Percentiles rank a stretch among this genome's conserved stretches.
Evolutionary conservation across 2,329 filamentous ascomycete species (phyloP).

Genomic region (Westerdykella aurantiaca): DNA sequence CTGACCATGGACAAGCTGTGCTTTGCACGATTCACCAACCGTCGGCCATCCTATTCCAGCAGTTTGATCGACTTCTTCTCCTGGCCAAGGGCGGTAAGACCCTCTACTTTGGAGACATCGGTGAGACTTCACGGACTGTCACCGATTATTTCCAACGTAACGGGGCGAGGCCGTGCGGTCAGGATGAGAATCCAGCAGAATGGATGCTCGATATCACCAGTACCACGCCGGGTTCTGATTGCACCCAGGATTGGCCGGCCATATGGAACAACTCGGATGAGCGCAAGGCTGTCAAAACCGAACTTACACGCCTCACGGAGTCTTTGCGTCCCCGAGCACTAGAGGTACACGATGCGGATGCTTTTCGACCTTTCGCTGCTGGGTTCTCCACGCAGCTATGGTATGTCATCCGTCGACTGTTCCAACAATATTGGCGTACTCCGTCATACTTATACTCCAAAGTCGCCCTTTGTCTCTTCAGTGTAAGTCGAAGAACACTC

Average conservation of each 20-base stretch:
- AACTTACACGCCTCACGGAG: too few relatives aligned
- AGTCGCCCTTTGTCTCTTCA: too few relatives aligned
- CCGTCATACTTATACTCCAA: too few relatives aligned
- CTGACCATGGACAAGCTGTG: slow-evolving; percentile 71
- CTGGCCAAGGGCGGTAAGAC: slow-evolving; percentile 66
- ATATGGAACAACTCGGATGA: slow-evolving; percentile 10
- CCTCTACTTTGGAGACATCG: slow-evolving; percentile 74
- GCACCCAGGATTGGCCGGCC: slow-evolving; percentile 9
- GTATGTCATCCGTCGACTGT: too few relatives aligned
- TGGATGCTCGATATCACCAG: slow-evolving; percentile 56
- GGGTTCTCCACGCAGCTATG: too few relatives aligned
- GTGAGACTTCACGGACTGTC: slow-evolving; percentile 59
- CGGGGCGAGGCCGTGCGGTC: slow-evolving; percentile 57
- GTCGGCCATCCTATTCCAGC: slow-evolving; percentile 82
- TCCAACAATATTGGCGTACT: too few relatives aligned
- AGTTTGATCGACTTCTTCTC: slow-evolving; percentile 73
- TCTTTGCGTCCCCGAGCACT: too few relatives aligned
- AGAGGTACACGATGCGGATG: too few relatives aligned
- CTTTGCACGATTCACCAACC: slow-evolving; percentile 94
- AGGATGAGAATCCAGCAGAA: slow-evolving; percentile 71
- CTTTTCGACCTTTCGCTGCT: too few relatives aligned
- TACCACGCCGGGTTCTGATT: slow-evolving; percentile 1
- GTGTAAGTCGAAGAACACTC: slow-evolving; percentile 29
- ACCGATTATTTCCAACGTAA: slow-evolving; percentile 68
- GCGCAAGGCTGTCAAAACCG: slow-evolving; percentile 7